Base-by-base conservation (phyloP, 768 basidiomycete genomes). In the Mycena crocata region DNA sequence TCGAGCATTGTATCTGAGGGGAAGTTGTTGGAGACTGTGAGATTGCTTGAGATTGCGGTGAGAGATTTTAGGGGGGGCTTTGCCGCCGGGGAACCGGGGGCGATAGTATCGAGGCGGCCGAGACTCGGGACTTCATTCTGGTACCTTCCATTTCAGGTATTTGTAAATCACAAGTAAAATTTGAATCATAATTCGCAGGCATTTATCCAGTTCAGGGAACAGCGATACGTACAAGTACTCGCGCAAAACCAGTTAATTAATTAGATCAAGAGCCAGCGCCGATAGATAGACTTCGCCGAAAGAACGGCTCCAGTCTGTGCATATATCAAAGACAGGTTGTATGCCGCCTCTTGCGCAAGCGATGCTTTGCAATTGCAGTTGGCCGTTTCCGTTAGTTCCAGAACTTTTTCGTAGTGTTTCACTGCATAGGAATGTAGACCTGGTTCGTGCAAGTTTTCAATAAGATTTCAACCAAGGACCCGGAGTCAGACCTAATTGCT, bases 321-420 rank as follows among this genome's bases (percentile, higher is more conserved):
- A 75, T 89, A 91, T 23, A 92, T 86, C 26, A 88, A 73, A 10
- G 88, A 85, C 58, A 92, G 80, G 68, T 92, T 92, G 76, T 90
- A 90, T 0, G 89, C 90, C 6, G 90, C 85, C 69, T 91, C 89
- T 48, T 80, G 79, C 1, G 86, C 85, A 12, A 90, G 63, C 0
- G 86, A 19, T 37, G 35, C 35, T n/a, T 72, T 62, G 23, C 42
- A 64, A 77, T 77, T 65, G 77, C 74, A 68, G n/a, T 71, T 55
- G 40, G 68, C 50, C 28, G 40, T 73, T 60, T 87, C 81, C 3
- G 81, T 82, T 9, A 84, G 73, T 31, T 83, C 77, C 23, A 92
- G 75, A 8, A 85, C 89, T 24, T 80, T 78, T 57, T 89, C 83
- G 70, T 93, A 93, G 74, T 92, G 91, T 51, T 78, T 83, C 15